Conservation (phyloP, 768 basidiomycete genomes). For the Auricularia sp. region DNA sequence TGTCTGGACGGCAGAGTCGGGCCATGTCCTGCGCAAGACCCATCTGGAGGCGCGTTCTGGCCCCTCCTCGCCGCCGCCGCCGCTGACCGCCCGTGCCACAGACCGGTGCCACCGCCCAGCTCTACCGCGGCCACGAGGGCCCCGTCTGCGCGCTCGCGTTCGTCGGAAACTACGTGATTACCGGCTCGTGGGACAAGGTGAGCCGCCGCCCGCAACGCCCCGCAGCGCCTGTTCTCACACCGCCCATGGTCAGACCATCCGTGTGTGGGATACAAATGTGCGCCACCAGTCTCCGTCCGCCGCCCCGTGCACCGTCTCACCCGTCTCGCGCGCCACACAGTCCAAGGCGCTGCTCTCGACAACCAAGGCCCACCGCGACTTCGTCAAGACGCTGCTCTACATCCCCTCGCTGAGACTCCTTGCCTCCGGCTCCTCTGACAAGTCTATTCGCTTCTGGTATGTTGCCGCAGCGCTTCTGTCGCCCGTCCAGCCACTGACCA, state of each 20-base stretch:
- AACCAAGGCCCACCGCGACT: constrained; percentile 75
- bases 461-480: constrained; percentile 13
- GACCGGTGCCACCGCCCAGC: constrained; percentile 69
- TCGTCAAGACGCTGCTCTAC: constrained; percentile 76
- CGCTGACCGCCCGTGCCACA: constrained; percentile 19
- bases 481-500: constrained; percentile 38
- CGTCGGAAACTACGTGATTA: constrained; percentile 56
- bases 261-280: constrained; percentile 75
- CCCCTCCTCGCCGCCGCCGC: constrained; percentile 1
- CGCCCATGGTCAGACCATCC: constrained; percentile 53
- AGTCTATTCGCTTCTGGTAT: constrained; percentile 78
- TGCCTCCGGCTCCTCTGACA: constrained; percentile 85
- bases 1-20: constrained; percentile 87
- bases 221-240: constrained; percentile 6
- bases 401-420: constrained; percentile 56
- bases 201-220: background rate
- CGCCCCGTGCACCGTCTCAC: background rate
- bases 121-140: constrained; percentile 77
- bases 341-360: constrained; percentile 60
- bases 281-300: constrained; percentile 11
- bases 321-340: constrained; percentile 27
- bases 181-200: constrained; percentile 91
- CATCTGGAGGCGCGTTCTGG: constrained; percentile 56
- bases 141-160: constrained; percentile 83
- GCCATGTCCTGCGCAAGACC: constrained; percentile 58